These are phyloP conservation scores for Penicillium sp. DNA, from an alignment of 2,329 filamentous ascomycete species.

Conservation along the genomic window DNA sequence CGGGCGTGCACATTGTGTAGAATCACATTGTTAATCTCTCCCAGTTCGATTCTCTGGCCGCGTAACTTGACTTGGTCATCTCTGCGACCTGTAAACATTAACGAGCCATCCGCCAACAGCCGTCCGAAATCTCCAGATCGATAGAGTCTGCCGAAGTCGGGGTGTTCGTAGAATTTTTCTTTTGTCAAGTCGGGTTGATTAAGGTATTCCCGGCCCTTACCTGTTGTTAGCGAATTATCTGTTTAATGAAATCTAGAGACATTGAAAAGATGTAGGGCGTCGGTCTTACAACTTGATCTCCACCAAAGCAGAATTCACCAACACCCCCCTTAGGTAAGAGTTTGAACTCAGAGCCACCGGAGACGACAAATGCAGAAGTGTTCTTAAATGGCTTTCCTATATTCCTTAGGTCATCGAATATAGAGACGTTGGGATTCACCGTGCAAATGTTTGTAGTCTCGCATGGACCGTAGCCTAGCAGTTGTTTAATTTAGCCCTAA, in stretches of 20 bases:
- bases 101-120: conserved; percentile 70
- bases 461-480: conserved; percentile 69
- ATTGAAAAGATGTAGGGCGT: neutral
- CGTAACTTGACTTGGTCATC: conserved; percentile 81
- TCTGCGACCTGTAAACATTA: conserved; percentile 68
- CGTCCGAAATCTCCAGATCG: conserved; percentile 78
- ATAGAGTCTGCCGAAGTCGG: conserved; percentile 68
- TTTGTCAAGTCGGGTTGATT: conserved; percentile 60
- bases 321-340: conserved; percentile 66
- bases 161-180: conserved; percentile 66
- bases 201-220: conserved; percentile 63
- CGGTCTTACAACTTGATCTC: conserved; percentile 67
- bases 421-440: conserved; percentile 58
- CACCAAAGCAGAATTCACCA: conserved; percentile 84
- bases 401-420: conserved; percentile 62
- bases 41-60: conserved; percentile 74
- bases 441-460: conserved; percentile 89
- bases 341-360: conserved; percentile 40
- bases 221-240: conserved; percentile 9
- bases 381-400: conserved; percentile 73
- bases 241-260: neutral
- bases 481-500: neutral
- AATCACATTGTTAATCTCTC: conserved; percentile 66
- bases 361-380: conserved; percentile 67
- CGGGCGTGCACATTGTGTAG: conserved; percentile 49